Evolutionary conservation across 495 filamentous ascomycete genomes (phyloP).

Genomic region (Elaphomyces granulatus): DNA sequence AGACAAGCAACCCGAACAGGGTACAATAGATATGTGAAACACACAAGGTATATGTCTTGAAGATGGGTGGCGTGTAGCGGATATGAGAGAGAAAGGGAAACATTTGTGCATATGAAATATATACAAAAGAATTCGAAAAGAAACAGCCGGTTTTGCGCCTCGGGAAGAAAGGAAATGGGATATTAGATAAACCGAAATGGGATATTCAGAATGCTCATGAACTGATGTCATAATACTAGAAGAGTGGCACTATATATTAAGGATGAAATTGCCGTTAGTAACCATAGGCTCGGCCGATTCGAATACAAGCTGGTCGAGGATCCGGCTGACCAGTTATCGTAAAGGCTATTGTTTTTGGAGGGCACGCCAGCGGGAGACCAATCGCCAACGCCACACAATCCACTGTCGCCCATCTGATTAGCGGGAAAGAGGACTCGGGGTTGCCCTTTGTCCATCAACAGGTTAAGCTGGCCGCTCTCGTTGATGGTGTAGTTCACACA

Average conservation of each 20-base stretch:
- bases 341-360: neutral
- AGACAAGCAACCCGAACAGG: no score
- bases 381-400: constrained; percentile 18
- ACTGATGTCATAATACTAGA: neutral
- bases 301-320: neutral
- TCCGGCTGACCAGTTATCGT: neutral
- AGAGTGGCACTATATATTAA: neutral
- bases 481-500: constrained; percentile 32
- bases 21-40: no score
- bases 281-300: neutral
- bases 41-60: no score
- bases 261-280: neutral
- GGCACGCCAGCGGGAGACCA: neutral
- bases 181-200: no score
- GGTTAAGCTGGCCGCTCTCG: constrained; percentile 27
- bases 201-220: neutral
- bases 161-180: neutral
- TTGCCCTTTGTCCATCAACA: constrained; percentile 34
- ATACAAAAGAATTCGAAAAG: neutral
- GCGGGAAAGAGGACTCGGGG: constrained; percentile 34
- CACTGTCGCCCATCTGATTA: constrained; percentile 19
- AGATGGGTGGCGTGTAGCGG: no score
- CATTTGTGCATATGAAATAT: neutral
- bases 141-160: neutral
- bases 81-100: neutral